Evolutionary conservation across 2,329 filamentous ascomycete genomes (phyloP).

Genomic region (Chaetomium strumarium): DNA sequence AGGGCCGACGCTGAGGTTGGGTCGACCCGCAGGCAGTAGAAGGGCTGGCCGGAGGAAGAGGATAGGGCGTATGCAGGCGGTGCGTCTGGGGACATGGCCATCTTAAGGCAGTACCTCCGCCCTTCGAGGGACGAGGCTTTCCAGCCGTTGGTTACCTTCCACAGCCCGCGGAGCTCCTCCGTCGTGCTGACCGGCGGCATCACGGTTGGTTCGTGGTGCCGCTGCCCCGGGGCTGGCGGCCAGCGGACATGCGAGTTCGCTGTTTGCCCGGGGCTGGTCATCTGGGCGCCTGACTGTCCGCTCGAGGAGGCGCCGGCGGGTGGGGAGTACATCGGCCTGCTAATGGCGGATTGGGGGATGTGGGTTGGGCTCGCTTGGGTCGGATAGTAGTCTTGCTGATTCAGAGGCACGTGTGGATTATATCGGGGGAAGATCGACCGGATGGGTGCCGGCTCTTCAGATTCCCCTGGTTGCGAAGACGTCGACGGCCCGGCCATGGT

Average conservation of each 20-base stretch:
- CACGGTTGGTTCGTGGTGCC: constrained; percentile 37
- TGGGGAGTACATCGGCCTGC: constrained; percentile 55
- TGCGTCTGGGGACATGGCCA: constrained; percentile 52
- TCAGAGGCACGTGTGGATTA: constrained; percentile 59
- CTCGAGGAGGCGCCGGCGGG: constrained; percentile 7
- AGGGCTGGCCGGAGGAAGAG: constrained; percentile 50
- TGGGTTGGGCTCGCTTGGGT: constrained; percentile 58
- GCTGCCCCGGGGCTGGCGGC: constrained; percentile 10
- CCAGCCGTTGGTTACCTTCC: constrained; percentile 67
- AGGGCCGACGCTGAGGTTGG: constrained; percentile 59
- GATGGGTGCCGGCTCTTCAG: constrained; percentile 38
- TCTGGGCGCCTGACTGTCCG: constrained; percentile 24
- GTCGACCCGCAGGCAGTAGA: constrained; percentile 61
- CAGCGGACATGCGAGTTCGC: constrained; percentile 25
- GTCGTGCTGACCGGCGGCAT: constrained; percentile 49
- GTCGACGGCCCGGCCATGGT: constrained; percentile 14
- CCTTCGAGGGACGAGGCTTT: constrained; percentile 55
- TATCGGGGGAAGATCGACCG: constrained; percentile 73
- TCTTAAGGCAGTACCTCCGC: constrained; percentile 52
- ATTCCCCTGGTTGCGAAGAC: constrained; percentile 13
- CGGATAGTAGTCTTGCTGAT: constrained; percentile 65
- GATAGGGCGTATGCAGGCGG: constrained; percentile 63
- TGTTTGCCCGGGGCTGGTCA: constrained; percentile 30
- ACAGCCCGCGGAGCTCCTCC: constrained; percentile 58
- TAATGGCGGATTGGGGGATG: constrained; percentile 60